Evolutionary conservation across 176 grass and related monocot genomes (phyloP), one percentile per base, ranked within the genome.

Genomic region (Calamus simplicifolius): DNA sequence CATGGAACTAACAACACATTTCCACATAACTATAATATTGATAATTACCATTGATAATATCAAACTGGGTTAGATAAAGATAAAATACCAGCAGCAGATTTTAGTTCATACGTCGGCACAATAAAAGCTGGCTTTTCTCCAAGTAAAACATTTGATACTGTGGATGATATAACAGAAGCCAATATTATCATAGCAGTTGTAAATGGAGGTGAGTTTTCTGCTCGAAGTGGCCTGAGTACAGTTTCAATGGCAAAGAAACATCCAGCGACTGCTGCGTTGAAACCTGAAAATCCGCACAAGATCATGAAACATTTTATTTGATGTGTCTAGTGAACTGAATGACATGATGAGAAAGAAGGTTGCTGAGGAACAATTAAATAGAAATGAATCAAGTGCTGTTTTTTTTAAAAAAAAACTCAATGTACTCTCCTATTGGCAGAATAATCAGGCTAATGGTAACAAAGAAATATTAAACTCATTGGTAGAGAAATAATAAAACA

Each of bases 81-180:
- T 86, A 79, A 90, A 78, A 97, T 91, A 97, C 93, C 93, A 63
- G 87, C 87, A 82, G 87, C 87, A 80, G 93, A 97, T 88, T 97
- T 97, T 75, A 91, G 81, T 88, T 97, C 84, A 77, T 97, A 97
- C 59, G 93, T 77, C 50, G 87, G 93, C 69, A 97, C 93, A 88
- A 85, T 82, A 61, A 92, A 97, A 66, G 93, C 87, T 62, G 93
- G 84, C 62, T 82, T 97, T 71, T 97, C 93, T 67, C 81, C 87
- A 72, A 88, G 56, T 61, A 96, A 73, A 66, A 97, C 93, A 72
- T 97, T 97, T 50, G 87, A 91, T 28, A 97, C 87, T 51, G 93
- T 97, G 72, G 93, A 97, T 64, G 87, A 97, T 82, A 97, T 97
- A 78, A 97, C 84, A 56, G 93, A 91, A 63, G 93, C 87, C 78